phyloP scores from a whole-genome alignment of 2,329 filamentous ascomycete genomes.

The Tothia fuscella region DNA sequence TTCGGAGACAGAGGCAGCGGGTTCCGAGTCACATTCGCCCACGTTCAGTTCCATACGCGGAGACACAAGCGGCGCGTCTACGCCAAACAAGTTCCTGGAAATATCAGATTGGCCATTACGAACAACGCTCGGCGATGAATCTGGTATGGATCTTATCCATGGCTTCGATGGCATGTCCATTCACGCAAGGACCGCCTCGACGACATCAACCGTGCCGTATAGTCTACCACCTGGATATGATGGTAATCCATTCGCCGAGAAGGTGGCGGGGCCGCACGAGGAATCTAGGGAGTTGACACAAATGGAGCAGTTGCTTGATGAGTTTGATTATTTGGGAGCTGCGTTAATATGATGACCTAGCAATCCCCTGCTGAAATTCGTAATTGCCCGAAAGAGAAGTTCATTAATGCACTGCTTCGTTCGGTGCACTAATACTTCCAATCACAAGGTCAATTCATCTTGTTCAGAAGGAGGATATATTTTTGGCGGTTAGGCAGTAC shows the following conservation, averaged over 20 bases:
- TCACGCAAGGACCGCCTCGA: not conserved
- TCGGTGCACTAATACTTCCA: too few relatives aligned
- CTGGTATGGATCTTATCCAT: not conserved
- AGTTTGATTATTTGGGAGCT: conserved; percentile 37
- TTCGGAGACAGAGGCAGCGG: not conserved
- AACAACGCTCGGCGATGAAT: too few relatives aligned
- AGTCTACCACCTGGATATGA: conserved; percentile 1
- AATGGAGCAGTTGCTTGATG: conserved; percentile 38
- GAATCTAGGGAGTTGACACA: conserved; percentile 18
- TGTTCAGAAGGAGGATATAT: too few relatives aligned
- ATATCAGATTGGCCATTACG: conserved; percentile 1
- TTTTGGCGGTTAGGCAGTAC: too few relatives aligned
- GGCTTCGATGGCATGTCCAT: conserved; percentile 2
- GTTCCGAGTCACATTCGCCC: not conserved
- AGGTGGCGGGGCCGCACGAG: conserved; percentile 19
- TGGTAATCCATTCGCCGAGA: conserved; percentile 9
- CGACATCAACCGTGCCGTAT: conserved; percentile 4
- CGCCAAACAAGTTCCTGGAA: not conserved
- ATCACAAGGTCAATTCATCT: too few relatives aligned
- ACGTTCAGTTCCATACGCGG: conserved; percentile 10
- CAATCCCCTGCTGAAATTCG: not conserved
- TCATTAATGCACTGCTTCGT: too few relatives aligned
- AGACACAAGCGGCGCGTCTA: conserved; percentile 1
- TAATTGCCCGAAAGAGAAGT: too few relatives aligned
- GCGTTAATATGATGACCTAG: conserved; percentile 7